Conservation (phyloP, 78 protist genomes). For the Emiliania huxleyi region DNA sequence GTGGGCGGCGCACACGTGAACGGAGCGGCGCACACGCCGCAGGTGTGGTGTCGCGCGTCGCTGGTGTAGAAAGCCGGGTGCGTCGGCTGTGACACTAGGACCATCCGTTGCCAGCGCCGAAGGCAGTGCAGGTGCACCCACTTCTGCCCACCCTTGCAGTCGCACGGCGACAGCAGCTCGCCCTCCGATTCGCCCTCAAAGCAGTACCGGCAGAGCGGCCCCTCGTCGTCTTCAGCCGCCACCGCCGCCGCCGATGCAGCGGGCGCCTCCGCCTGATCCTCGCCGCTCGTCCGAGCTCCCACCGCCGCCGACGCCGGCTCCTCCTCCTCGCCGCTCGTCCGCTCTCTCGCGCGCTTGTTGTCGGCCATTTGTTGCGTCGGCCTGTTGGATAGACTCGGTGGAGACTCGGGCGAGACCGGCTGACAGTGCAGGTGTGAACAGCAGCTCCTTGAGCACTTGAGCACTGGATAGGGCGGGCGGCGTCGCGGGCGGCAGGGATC, state of each 20-base stretch:
- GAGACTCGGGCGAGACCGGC: too few relatives aligned
- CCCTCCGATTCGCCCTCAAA: neutral
- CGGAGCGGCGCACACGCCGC: neutral
- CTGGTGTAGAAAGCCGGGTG: neutral
- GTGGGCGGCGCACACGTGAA: conserved; percentile 10
- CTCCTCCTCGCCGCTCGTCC: too few relatives aligned
- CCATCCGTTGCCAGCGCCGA: conserved; percentile 3
- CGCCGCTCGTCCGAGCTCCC: too few relatives aligned
- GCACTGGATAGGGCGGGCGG: too few relatives aligned
- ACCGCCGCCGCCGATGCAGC: neutral
- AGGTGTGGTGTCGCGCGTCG: neutral
- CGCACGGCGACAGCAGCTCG: neutral
- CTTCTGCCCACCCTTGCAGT: neutral
- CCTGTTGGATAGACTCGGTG: too few relatives aligned
- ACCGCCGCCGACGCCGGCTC: too few relatives aligned
- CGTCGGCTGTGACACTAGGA: conserved; percentile 29
- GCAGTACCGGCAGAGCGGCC: neutral
- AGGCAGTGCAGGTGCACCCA: conserved; percentile 8
- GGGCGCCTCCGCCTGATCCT: too few relatives aligned
- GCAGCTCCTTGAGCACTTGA: too few relatives aligned
- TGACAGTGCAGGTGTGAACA: too few relatives aligned
- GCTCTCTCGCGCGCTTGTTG: too few relatives aligned
- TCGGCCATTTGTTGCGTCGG: too few relatives aligned
- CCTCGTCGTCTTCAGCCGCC: neutral
- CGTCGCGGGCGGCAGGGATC: too few relatives aligned